phyloP scores from a whole-genome alignment of 2,329 filamentous ascomycete species.

The Pleomassaria siparia region DNA sequence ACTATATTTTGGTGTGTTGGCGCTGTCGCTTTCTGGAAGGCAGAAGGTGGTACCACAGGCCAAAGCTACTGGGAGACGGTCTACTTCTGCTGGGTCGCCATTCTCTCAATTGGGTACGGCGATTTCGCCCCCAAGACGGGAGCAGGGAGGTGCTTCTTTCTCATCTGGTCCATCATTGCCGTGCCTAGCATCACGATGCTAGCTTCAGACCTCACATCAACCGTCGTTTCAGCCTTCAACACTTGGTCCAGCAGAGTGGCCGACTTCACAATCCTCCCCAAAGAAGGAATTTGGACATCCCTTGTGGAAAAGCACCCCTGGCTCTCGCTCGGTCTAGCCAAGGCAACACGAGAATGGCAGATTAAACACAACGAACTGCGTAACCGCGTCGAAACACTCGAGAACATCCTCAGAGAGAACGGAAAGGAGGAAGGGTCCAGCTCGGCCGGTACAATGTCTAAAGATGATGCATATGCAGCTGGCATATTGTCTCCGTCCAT shows the following conservation, averaged over 20 bases:
- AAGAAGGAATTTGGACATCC: slow-evolving; percentile 56
- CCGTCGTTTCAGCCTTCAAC: slow-evolving; percentile 69
- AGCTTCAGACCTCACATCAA: slow-evolving; percentile 65
- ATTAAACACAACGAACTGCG: slow-evolving; percentile 7
- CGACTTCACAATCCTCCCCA: slow-evolving; percentile 67
- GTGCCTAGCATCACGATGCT: slow-evolving; percentile 87
- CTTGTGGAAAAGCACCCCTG: slow-evolving; percentile 53
- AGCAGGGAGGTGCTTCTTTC: slow-evolving; percentile 79
- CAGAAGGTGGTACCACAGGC: slow-evolving; percentile 55
- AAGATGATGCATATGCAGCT: slow-evolving; percentile 29
- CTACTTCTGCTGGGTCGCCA: slow-evolving; percentile 82
- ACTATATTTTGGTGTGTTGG: slow-evolving; percentile 77
- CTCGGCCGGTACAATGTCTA: slow-evolving; percentile 16
- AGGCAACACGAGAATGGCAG: slow-evolving; percentile 40
- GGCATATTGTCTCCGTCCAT: slow-evolving; percentile 45
- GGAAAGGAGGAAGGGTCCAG: slow-evolving; percentile 14
- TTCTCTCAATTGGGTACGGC: slow-evolving; percentile 87
- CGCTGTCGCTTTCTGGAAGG: slow-evolving; percentile 71
- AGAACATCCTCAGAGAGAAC: slow-evolving; percentile 14
- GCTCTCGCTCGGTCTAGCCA: slow-evolving; percentile 45
- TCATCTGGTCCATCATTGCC: slow-evolving; percentile 87
- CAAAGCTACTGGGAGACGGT: slow-evolving; percentile 78
- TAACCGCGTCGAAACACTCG: slow-evolving; percentile 33
- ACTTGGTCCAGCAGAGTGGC: slow-evolving; percentile 61
- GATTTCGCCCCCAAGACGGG: slow-evolving; percentile 77